Evolutionary conservation across 768 basidiomycete genomes (phyloP), one percentile per base, ranked within the genome.

Genomic region (Termitomyces sp.): DNA sequence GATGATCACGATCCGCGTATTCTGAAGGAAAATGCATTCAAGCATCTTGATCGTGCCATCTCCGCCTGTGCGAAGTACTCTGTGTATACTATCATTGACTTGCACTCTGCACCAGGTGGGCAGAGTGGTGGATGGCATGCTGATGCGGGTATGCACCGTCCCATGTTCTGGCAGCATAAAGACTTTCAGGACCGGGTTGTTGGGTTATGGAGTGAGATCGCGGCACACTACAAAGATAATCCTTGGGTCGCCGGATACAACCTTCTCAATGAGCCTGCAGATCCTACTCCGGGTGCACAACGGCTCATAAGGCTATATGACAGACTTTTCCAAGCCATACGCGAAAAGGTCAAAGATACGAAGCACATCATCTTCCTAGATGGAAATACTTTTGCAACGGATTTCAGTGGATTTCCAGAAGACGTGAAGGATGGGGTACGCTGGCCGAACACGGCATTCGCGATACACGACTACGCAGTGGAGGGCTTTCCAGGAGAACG

Each of bases 241-340:
- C 76, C 81, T 57, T 92, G 90, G 90, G 83, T 92, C 58, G 90
- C 89, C 0, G 88, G 91, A 14, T 93, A 90, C 72, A 93, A 92
- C 72, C 86, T 85, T 3, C 74, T 93, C 41, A 94, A 92, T 76
- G 90, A 94, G 70, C 78, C 88, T 36, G 83, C 90, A 1, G 90
- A 92, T 66, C 75, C 84, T 10, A 74, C 70, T 74, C 74, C 20
- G 72, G 83, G 51, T 69, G 87, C 40, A 80, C 89, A 3, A 89
- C 89, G 67, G 47, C 63, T 94, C 48, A 66, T 91, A 57, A 66
- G 56, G 1, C 88, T 86, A 72, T 92, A 92, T 71, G 80, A 84
- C 63, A 73, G 82, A 16, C 75, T 90, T 20, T 79, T 89, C 69
- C 71, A 71, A 20, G 86, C 85, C n/a, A 91, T 94, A 67, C 85